phyloP scores from a whole-genome alignment of 257 asterid genomes.

The Haberlea rhodopensis region DNA sequence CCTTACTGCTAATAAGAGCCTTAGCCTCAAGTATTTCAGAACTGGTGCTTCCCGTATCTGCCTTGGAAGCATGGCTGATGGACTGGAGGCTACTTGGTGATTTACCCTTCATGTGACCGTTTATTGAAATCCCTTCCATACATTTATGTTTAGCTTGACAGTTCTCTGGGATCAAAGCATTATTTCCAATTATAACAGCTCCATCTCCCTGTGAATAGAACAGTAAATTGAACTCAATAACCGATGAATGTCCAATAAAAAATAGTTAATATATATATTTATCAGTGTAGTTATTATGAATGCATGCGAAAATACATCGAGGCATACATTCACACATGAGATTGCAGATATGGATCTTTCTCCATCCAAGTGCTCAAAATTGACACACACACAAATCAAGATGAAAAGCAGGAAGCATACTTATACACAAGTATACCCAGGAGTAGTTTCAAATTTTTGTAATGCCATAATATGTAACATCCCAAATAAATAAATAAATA shows the following conservation, averaged over 20 bases:
- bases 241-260: neutral
- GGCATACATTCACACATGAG: neutral
- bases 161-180: constrained; percentile 40
- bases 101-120: constrained; percentile 39
- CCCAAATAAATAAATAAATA: neutral
- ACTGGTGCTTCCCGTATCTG: constrained; percentile 32
- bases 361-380: neutral
- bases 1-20: constrained; percentile 42
- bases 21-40: constrained; percentile 45
- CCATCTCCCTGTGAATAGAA: constrained; percentile 60
- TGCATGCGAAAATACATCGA: neutral
- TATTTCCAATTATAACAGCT: constrained; percentile 34
- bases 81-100: constrained; percentile 28
- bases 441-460: neutral
- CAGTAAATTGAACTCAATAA: constrained; percentile 12
- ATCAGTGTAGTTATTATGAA: neutral
- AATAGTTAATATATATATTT: no score
- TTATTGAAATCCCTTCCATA: constrained; percentile 34
- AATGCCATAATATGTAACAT: neutral
- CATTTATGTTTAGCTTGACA: constrained; percentile 37
- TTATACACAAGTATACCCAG: neutral
- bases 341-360: neutral
- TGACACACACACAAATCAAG: neutral
- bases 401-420: neutral
- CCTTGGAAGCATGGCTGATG: constrained; percentile 33